phyloP scores from a whole-genome alignment of 2,329 filamentous ascomycete genomes.

The Penicillium nordicum region DNA sequence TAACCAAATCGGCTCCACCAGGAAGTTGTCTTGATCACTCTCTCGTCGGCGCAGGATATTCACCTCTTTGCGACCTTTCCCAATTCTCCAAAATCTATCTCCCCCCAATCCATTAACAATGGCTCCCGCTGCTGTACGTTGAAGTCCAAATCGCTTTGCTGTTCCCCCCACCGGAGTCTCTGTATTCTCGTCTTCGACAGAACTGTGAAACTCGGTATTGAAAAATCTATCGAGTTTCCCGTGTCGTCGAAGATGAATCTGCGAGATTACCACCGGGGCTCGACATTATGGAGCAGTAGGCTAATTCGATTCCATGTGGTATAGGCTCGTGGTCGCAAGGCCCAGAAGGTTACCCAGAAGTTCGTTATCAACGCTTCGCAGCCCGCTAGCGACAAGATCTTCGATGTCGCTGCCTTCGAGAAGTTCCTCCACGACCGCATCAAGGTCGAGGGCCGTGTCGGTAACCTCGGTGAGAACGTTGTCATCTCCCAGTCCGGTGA shows the following conservation, averaged over 20 bases:
- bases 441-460: constrained; percentile 96
- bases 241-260: not conserved
- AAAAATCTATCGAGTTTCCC: constrained; percentile 20
- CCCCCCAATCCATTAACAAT: constrained; percentile 59
- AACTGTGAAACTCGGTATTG: constrained; percentile 14
- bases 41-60: constrained; percentile 73
- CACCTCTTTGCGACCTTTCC: constrained; percentile 72
- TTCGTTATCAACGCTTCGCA: constrained; percentile 99
- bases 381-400: constrained; percentile 99
- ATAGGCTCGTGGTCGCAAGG: constrained; percentile 47
- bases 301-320: constrained; percentile 65
- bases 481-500: constrained; percentile 87
- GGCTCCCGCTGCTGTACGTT: constrained; percentile 86
- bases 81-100: constrained; percentile 29
- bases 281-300: constrained; percentile 73
- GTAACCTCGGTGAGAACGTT: constrained; percentile 94
- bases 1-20: constrained; percentile 26
- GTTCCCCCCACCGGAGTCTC: constrained; percentile 58
- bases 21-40: constrained; percentile 30
- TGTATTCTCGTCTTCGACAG: constrained; percentile 6
- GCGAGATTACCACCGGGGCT: constrained; percentile 19
- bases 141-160: constrained; percentile 75
- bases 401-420: constrained; percentile 97
- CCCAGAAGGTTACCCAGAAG: constrained; percentile 54
- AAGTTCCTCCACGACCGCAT: constrained; percentile 99